Evolutionary conservation across 495 filamentous ascomycete genomes (phyloP).

Genomic region (Lindgomyces ingoldianus): DNA sequence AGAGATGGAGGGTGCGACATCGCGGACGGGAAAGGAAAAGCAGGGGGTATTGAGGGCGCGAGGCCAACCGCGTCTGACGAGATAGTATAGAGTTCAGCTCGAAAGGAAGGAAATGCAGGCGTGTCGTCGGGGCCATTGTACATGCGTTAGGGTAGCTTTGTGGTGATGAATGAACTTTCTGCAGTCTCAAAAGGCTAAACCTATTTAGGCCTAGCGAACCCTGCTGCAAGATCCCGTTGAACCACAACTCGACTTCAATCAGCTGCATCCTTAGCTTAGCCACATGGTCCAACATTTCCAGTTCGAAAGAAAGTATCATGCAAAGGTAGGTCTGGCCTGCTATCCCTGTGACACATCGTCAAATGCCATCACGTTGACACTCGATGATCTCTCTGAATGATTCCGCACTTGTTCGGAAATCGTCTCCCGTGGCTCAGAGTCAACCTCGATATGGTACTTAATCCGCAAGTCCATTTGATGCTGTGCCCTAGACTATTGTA

Average conservation of each 20-base stretch:
- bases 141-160: no score
- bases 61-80: not conserved
- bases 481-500: slow-evolving; percentile 4
- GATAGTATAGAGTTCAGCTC: not conserved
- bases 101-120: not conserved
- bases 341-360: no score
- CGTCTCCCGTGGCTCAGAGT: not conserved
- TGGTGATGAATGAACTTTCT: not conserved
- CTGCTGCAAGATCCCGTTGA: not conserved
- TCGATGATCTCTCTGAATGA: no score
- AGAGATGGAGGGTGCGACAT: slow-evolving; percentile 22
- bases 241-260: not conserved
- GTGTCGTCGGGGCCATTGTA: not conserved
- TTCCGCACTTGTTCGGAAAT: slow-evolving; percentile 6
- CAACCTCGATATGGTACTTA: not conserved
- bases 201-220: not conserved
- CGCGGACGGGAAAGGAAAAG: not conserved
- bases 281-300: no score
- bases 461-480: not conserved
- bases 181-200: not conserved
- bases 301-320: no score
- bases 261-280: not conserved
- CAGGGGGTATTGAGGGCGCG: not conserved
- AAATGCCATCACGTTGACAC: no score
- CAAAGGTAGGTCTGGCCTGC: no score